These are phyloP conservation scores for Eucommia ulmoides DNA, from an alignment of 257 asterid genomes.

Conservation along the genomic window DNA sequence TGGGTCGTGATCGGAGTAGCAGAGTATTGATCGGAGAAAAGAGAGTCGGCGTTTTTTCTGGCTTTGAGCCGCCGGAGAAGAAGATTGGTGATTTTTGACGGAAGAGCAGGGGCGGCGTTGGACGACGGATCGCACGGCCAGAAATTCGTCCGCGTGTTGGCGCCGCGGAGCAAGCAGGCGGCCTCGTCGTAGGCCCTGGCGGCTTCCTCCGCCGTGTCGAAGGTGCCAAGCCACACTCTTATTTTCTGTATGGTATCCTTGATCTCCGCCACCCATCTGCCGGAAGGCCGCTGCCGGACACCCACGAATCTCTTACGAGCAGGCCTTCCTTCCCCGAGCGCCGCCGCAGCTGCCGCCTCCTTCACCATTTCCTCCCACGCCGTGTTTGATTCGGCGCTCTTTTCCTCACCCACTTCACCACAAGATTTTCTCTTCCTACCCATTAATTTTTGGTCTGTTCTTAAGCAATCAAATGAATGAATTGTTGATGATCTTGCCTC, in stretches of 20 bases:
- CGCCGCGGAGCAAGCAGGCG: conserved; percentile 79
- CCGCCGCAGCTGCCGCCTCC: neutral
- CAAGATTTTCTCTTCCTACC: neutral
- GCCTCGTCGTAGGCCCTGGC: conserved; percentile 27
- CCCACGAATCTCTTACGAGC: conserved; percentile 3
- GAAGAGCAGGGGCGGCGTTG: conserved; percentile 42
- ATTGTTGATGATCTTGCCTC: neutral
- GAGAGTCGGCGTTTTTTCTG: conserved; percentile 31
- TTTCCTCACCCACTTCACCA: neutral
- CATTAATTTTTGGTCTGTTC: neutral
- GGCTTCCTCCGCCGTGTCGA: conserved; percentile 16
- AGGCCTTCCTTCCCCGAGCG: neutral
- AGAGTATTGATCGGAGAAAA: conserved; percentile 2
- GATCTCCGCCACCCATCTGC: conserved; percentile 15
- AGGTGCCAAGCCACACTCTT: conserved; percentile 14
- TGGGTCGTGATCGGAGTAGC: conserved; percentile 1
- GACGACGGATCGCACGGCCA: conserved; percentile 47
- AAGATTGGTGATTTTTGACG: conserved; percentile 63
- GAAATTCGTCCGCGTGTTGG: conserved; percentile 72
- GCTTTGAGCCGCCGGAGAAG: conserved; percentile 59
- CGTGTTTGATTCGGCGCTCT: neutral
- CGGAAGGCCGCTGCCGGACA: conserved; percentile 12
- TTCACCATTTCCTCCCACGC: neutral
- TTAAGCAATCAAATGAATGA: neutral
- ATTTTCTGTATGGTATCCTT: conserved; percentile 13